Evolutionary conservation across 2,329 filamentous ascomycete genomes (phyloP).

Genomic region (Penicillium italicum): DNA sequence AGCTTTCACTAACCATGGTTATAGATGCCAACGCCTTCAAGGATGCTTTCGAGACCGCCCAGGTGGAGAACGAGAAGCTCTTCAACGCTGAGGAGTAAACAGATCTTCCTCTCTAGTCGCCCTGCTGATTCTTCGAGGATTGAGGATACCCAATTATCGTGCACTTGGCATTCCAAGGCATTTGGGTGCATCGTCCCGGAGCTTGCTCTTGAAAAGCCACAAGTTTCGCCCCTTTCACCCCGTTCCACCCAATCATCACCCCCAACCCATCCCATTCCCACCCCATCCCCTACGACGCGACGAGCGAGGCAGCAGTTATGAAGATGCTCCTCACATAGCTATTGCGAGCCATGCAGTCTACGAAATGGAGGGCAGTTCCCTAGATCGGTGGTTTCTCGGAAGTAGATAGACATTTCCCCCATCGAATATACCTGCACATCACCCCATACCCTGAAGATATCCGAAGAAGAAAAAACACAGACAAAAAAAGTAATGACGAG

Average conservation of each 20-base stretch:
- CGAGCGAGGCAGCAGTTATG: slow-evolving; percentile 29
- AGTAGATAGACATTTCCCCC: slow-evolving; percentile 36
- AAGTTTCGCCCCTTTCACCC: slow-evolving; percentile 10
- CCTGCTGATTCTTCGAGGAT: slow-evolving; percentile 2
- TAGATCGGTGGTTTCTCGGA: slow-evolving; percentile 23
- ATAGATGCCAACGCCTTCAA: slow-evolving; percentile 95
- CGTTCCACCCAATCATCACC: slow-evolving; percentile 8
- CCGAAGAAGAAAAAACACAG: background rate
- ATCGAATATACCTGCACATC: slow-evolving; percentile 33
- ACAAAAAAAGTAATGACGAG: background rate
- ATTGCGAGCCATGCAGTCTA: slow-evolving; percentile 26
- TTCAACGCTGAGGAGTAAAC: slow-evolving; percentile 56
- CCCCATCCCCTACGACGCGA: slow-evolving; percentile 20
- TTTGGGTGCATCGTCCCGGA: slow-evolving; percentile 13
- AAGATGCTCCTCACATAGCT: slow-evolving; percentile 27
- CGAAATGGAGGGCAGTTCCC: slow-evolving; percentile 20
- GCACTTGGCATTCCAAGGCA: slow-evolving; percentile 10
- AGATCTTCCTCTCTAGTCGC: background rate
- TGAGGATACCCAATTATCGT: slow-evolving; percentile 6
- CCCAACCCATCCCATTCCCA: slow-evolving; percentile 9
- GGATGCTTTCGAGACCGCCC: slow-evolving; percentile 93
- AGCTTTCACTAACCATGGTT: slow-evolving; percentile 16
- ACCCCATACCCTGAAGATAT: slow-evolving; percentile 8
- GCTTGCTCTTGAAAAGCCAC: slow-evolving; percentile 14
- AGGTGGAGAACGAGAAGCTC: slow-evolving; percentile 89